phyloP scores from a whole-genome alignment of 2,329 filamentous ascomycete species.

The Cladophialophora carrionii region DNA sequence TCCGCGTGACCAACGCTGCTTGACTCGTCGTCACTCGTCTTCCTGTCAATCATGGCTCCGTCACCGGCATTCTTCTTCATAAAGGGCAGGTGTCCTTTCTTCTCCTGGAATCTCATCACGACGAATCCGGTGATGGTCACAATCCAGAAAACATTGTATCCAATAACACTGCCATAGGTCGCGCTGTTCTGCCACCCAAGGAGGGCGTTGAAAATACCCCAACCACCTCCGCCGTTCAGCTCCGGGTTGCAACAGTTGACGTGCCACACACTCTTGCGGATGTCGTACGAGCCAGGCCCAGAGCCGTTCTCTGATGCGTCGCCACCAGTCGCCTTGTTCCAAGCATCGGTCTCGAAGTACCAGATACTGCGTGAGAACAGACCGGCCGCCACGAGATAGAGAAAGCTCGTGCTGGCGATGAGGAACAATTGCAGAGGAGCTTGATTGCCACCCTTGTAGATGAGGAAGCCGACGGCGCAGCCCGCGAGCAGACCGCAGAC shows the following conservation, averaged over 20 bases:
- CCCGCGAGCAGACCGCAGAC: slow-evolving; percentile 72
- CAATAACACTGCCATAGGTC: slow-evolving; percentile 82
- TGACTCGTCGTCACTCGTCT: slow-evolving; percentile 22
- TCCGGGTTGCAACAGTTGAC: slow-evolving; percentile 81
- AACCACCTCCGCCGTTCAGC: slow-evolving; percentile 73
- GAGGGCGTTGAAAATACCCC: slow-evolving; percentile 85
- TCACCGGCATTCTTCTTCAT: slow-evolving; percentile 28
- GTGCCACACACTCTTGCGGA: slow-evolving; percentile 77
- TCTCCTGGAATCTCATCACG: slow-evolving; percentile 68
- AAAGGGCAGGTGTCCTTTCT: slow-evolving; percentile 34
- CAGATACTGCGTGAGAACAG: slow-evolving; percentile 78
- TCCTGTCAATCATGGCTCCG: slow-evolving; percentile 2
- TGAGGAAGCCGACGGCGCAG: slow-evolving; percentile 66
- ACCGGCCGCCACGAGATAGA: slow-evolving; percentile 82
- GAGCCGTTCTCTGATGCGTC: slow-evolving; percentile 65
- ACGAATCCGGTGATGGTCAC: slow-evolving; percentile 67
- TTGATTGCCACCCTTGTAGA: slow-evolving; percentile 77
- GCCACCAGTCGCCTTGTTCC: slow-evolving; percentile 61
- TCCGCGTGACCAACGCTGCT: slow-evolving; percentile 18
- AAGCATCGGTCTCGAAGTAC: slow-evolving; percentile 70
- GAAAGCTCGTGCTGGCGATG: slow-evolving; percentile 77
- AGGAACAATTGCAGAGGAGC: slow-evolving; percentile 74
- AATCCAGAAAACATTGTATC: slow-evolving; percentile 88
- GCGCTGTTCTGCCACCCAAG: slow-evolving; percentile 88
- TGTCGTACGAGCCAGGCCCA: slow-evolving; percentile 78